Evolutionary conservation across 192 early-diverging fungal genomes (phyloP).

Genomic region (Coemansia erecta): DNA sequence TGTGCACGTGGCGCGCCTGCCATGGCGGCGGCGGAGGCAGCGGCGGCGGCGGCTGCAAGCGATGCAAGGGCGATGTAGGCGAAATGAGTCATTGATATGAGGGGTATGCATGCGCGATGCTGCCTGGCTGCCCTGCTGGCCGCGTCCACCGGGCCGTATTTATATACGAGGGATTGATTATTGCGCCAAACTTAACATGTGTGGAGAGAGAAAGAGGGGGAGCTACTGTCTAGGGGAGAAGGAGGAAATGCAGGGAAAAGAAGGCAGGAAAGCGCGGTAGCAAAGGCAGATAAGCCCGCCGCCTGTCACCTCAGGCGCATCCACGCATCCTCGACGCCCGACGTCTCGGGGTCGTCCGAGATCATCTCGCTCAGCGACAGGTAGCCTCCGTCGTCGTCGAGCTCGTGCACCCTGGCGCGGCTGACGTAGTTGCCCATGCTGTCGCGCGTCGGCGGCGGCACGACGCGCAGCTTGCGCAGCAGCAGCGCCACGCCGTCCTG

Average conservation of each 20-base stretch:
- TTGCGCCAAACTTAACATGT: too few relatives aligned
- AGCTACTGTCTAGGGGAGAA: too few relatives aligned
- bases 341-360: slow-evolving; percentile 32
- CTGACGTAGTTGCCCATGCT: slow-evolving; percentile 25
- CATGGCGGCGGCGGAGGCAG: background rate
- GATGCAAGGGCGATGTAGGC: too few relatives aligned
- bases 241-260: too few relatives aligned
- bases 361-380: slow-evolving; percentile 39
- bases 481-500: slow-evolving; percentile 44
- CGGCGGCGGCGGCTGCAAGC: too few relatives aligned
- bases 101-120: too few relatives aligned
- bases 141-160: too few relatives aligned
- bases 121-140: too few relatives aligned
- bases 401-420: slow-evolving; percentile 15
- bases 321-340: slow-evolving; percentile 28
- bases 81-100: too few relatives aligned
- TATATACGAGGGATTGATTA: too few relatives aligned
- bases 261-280: too few relatives aligned
- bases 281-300: background rate
- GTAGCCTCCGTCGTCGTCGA: slow-evolving; percentile 35
- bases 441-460: slow-evolving; percentile 26
- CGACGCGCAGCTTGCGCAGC: slow-evolving; percentile 18
- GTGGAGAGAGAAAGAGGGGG: too few relatives aligned
- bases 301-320: slow-evolving; percentile 15
- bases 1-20: background rate